These are phyloP conservation scores for Tetradesmus obliquus DNA, from an alignment of 139 green algal genomes.

Conservation along the genomic window DNA sequence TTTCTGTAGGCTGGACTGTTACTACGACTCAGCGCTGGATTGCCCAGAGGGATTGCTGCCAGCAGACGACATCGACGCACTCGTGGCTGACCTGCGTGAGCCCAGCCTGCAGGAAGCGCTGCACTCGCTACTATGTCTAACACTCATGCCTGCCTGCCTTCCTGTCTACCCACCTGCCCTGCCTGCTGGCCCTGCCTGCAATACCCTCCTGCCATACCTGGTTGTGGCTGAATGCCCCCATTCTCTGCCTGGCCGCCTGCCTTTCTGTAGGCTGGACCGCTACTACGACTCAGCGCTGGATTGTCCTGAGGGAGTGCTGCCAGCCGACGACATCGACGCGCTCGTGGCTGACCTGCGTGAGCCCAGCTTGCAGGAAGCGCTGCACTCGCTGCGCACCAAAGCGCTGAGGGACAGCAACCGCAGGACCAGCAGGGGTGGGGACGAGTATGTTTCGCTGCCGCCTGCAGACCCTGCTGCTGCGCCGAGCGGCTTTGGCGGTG, in stretches of 20 bases:
- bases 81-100: conserved; percentile 32
- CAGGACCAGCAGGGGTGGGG: conserved; percentile 14
- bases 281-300: not conserved
- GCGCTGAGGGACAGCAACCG: conserved; percentile 1
- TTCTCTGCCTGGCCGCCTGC: no score
- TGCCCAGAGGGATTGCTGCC: conserved; percentile 38
- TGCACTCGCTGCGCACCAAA: conserved; percentile 32
- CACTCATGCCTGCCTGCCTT: not conserved
- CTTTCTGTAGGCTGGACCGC: conserved; percentile 28
- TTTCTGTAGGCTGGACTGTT: conserved; percentile 31
- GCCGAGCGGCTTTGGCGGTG: not conserved
- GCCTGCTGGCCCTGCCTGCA: not conserved
- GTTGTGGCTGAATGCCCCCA: not conserved
- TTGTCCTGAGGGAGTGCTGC: conserved; percentile 37
- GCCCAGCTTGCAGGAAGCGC: conserved; percentile 28
- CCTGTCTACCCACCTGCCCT: not conserved
- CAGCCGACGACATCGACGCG: conserved; percentile 26
- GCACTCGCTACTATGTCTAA: not conserved
- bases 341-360: conserved; percentile 32
- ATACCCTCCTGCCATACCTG: not conserved
- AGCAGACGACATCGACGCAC: conserved; percentile 21
- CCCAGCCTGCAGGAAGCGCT: conserved; percentile 36
- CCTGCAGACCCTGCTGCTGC: conserved; percentile 1
- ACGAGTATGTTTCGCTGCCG: conserved; percentile 35
- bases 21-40: not conserved